Evolutionary conservation across 2,329 filamentous ascomycete species (phyloP).

Genomic region (Penicillium nordicum): DNA sequence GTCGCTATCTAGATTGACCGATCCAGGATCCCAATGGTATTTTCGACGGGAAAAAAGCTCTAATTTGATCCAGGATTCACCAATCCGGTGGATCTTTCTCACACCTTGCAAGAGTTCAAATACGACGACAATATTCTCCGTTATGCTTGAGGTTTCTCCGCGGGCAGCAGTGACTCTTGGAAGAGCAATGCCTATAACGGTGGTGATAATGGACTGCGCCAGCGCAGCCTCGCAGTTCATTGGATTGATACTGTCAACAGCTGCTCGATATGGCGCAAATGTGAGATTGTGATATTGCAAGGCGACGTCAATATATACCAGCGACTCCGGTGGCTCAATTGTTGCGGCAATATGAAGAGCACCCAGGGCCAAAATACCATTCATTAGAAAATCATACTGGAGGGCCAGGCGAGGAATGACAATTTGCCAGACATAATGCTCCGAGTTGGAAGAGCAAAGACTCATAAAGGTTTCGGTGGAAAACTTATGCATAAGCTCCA

Average conservation of each 20-base stretch:
- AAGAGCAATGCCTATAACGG: slow-evolving; percentile 35
- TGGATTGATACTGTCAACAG: slow-evolving; percentile 34
- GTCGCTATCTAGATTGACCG: slow-evolving; percentile 22
- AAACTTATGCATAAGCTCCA: slow-evolving; percentile 54
- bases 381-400: slow-evolving; percentile 42
- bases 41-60: slow-evolving; percentile 49
- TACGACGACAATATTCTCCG: slow-evolving; percentile 36
- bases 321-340: slow-evolving; percentile 26
- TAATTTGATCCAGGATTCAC: slow-evolving; percentile 45
- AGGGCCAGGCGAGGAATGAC: slow-evolving; percentile 41
- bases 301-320: slow-evolving; percentile 37
- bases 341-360: slow-evolving; percentile 41
- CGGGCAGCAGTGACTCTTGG: slow-evolving; percentile 31
- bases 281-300: slow-evolving; percentile 37
- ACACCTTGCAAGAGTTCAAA: slow-evolving; percentile 38
- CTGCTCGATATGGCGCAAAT: slow-evolving; percentile 34
- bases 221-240: slow-evolving; percentile 39
- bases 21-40: slow-evolving; percentile 45
- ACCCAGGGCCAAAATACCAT: slow-evolving; percentile 41
- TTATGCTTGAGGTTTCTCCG: slow-evolving; percentile 31
- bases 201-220: slow-evolving; percentile 38
- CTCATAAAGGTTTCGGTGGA: slow-evolving; percentile 47
- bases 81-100: slow-evolving; percentile 33
- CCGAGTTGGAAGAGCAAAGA: slow-evolving; percentile 33
- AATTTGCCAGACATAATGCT: slow-evolving; percentile 40